These are phyloP conservation scores for Chenopodium formosanum DNA, from an alignment of 148 eudicot genomes.

Conservation along the genomic window DNA sequence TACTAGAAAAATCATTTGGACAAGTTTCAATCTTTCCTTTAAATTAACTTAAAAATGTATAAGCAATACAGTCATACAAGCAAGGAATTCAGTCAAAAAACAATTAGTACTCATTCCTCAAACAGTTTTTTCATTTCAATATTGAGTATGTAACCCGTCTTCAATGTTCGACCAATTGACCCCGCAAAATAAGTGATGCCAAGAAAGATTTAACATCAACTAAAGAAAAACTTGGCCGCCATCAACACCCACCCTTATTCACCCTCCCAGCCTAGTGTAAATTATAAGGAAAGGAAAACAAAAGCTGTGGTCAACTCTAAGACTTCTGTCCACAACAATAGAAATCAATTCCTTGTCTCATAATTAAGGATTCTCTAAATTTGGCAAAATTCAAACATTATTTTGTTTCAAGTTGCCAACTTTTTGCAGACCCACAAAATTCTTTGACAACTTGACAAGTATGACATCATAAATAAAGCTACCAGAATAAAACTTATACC, in stretches of 20 bases:
- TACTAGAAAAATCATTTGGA: background rate
- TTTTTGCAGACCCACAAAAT: conserved; percentile 5
- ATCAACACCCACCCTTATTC: background rate
- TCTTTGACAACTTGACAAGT: background rate
- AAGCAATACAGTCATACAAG: too few species aligned
- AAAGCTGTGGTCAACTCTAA: background rate
- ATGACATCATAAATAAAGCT: background rate
- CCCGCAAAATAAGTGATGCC: background rate
- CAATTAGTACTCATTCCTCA: too few species aligned
- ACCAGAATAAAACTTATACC: conserved; percentile 1
- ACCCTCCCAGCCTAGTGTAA: background rate
- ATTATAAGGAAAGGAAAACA: background rate
- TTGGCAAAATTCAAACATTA: background rate
- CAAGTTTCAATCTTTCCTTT: background rate
- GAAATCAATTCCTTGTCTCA: background rate
- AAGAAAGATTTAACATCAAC: too few species aligned
- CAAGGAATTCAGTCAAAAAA: too few species aligned
- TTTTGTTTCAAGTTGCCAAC: background rate
- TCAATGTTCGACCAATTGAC: too few species aligned
- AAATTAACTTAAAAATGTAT: too few species aligned
- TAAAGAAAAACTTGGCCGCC: background rate
- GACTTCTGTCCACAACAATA: background rate
- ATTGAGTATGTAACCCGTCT: too few species aligned
- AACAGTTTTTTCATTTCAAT: too few species aligned
- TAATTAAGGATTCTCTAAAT: too few species aligned